Percentiles rank a stretch among this genome's conserved stretches.
These are phyloP conservation scores for Yamadazyma sp. DNA, from an alignment of 805 yeast species.

Conservation along the genomic window DNA sequence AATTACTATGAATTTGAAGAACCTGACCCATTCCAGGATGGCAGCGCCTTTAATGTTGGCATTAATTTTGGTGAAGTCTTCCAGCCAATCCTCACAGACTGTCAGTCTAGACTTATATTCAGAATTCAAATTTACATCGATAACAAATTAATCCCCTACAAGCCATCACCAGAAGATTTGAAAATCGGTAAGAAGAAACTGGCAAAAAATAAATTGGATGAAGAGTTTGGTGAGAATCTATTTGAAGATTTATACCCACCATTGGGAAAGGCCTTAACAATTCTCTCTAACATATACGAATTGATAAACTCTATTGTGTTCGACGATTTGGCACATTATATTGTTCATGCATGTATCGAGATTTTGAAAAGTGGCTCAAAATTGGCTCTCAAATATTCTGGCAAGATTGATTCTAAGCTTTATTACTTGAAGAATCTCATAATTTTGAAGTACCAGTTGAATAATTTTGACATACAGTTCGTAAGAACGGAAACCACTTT, in stretches of 20 bases:
- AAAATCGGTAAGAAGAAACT: constrained; percentile 47
- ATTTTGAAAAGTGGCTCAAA: constrained; percentile 56
- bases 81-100: constrained; percentile 69
- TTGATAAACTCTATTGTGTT: constrained; percentile 74
- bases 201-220: constrained; percentile 25
- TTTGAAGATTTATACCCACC: constrained; percentile 66
- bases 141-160: constrained; percentile 62
- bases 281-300: constrained; percentile 77
- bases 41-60: constrained; percentile 6
- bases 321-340: constrained; percentile 85
- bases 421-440: constrained; percentile 73
- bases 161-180: constrained; percentile 68
- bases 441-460: constrained; percentile 65
- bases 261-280: constrained; percentile 60
- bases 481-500: constrained; percentile 69
- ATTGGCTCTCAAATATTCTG: constrained; percentile 45
- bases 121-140: constrained; percentile 74
- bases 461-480: constrained; percentile 76
- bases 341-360: constrained; percentile 72
- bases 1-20: constrained; percentile 67
- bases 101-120: constrained; percentile 78
- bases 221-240: constrained; percentile 37
- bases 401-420: constrained; percentile 57
- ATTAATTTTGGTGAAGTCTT: constrained; percentile 54
- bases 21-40: constrained; percentile 18